Evolutionary conservation across 1,139 yeast genomes (phyloP).

Genomic region (Nakaseomyces nivariensis): DNA sequence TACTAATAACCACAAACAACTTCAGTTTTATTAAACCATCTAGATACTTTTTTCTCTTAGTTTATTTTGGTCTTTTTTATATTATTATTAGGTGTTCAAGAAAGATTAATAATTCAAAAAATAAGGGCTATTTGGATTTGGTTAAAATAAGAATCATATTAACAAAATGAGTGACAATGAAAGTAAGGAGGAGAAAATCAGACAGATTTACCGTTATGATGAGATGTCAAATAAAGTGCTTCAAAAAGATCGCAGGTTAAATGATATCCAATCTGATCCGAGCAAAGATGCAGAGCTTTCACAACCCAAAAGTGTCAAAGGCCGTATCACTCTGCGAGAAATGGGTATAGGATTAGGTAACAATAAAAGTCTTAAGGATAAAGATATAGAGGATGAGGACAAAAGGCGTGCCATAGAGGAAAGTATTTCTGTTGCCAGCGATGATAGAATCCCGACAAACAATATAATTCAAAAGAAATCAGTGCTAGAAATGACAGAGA

Average conservation of each 20-base stretch:
- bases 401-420: constrained; percentile 16
- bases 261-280: constrained; percentile 31
- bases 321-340: constrained; percentile 52
- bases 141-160: background rate
- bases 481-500: constrained; percentile 27
- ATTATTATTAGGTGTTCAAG: no score
- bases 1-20: no score
- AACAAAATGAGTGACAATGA: background rate
- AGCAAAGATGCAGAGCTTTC: constrained; percentile 41
- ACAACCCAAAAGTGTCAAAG: constrained; percentile 62
- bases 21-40: no score
- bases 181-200: constrained; percentile 14
- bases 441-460: constrained; percentile 7
- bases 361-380: constrained; percentile 6
- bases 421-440: constrained; percentile 11
- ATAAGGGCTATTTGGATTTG: no score
- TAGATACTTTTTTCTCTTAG: no score
- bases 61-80: no score
- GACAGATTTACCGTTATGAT: constrained; percentile 41
- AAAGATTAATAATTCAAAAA: no score
- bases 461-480: constrained; percentile 14
- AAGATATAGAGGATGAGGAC: constrained; percentile 12
- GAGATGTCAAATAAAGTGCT: constrained; percentile 73
- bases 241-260: constrained; percentile 44
- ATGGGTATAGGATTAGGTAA: constrained; percentile 51